Conservation (phyloP, 345 rosid species). For the Trapa bicornis region DNA sequence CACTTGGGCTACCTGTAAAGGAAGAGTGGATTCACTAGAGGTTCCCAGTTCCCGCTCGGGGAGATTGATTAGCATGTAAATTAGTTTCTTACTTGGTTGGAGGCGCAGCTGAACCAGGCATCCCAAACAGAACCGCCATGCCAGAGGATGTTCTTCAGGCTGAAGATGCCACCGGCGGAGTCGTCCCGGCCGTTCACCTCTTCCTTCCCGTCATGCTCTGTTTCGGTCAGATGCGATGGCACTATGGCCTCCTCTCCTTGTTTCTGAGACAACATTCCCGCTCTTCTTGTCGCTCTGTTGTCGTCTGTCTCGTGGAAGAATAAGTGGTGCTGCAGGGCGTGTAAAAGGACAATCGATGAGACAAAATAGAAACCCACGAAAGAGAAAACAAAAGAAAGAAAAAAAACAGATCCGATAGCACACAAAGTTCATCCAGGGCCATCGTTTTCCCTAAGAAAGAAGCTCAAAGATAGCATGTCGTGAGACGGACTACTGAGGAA, state of each 20-base stretch:
- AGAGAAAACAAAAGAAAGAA: background rate
- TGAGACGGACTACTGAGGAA: too few species aligned
- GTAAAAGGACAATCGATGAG: conserved; percentile 22
- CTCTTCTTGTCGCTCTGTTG: background rate
- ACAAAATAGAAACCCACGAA: conserved; percentile 15
- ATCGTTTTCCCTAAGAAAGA: background rate
- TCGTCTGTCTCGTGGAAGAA: conserved; percentile 2
- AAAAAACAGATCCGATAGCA: conserved; percentile 3
- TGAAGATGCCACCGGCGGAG: conserved; percentile 21
- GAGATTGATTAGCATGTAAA: conserved; percentile 65
- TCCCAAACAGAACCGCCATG: conserved; percentile 99
- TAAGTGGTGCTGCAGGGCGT: conserved; percentile 4
- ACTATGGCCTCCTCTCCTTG: conserved; percentile 91
- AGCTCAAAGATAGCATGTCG: background rate
- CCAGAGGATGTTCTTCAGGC: conserved; percentile 67
- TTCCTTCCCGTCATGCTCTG: conserved; percentile 21
- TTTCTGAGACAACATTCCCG: conserved; percentile 67
- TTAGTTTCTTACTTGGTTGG: conserved; percentile 76
- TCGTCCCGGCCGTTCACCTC: conserved; percentile 18
- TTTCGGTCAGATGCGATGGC: conserved; percentile 32
- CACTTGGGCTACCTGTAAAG: conserved; percentile 78
- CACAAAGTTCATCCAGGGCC: conserved; percentile 10
- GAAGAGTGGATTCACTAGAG: too few species aligned
- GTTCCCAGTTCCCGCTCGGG: conserved; percentile 16
- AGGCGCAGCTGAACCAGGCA: conserved; percentile 99